Conservation (phyloP, 192 early-diverging fungal genomes). For the Oehlia diaphana region DNA sequence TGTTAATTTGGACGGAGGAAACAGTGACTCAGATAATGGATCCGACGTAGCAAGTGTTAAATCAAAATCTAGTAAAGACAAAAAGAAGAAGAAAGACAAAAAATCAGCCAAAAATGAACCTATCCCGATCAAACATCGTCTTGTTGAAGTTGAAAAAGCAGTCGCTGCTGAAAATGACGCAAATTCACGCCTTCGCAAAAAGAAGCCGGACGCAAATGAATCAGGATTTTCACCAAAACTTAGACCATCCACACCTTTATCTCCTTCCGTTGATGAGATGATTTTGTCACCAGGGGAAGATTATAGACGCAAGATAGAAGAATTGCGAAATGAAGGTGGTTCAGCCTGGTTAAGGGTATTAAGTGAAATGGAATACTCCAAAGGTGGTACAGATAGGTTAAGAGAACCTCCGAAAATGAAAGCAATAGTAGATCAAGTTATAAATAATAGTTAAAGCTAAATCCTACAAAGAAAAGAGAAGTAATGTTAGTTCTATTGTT, state of each 20-base stretch:
- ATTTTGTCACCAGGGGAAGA: constrained; percentile 31
- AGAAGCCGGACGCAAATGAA: constrained; percentile 12
- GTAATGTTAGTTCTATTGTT: no score
- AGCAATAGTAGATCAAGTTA: neutral
- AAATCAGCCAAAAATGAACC: constrained; percentile 19
- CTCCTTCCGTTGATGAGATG: constrained; percentile 23
- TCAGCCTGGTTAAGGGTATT: constrained; percentile 53
- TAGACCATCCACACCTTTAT: constrained; percentile 28
- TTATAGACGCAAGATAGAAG: constrained; percentile 50
- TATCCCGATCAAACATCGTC: constrained; percentile 12
- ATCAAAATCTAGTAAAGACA: neutral
- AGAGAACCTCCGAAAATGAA: constrained; percentile 21
- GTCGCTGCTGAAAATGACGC: constrained; percentile 15
- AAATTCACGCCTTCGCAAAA: neutral
- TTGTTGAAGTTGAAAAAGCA: constrained; percentile 16
- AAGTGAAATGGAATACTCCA: constrained; percentile 47
- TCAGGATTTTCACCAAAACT: constrained; percentile 23
- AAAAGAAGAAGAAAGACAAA: constrained; percentile 27
- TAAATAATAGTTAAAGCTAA: neutral
- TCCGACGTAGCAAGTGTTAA: constrained; percentile 27
- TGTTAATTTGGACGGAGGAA: constrained; percentile 28
- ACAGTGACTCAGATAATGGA: constrained; percentile 6
- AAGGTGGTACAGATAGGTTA: constrained; percentile 5
- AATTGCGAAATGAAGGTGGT: constrained; percentile 54
- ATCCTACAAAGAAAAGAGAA: no score